Base-by-base conservation (phyloP, 108 stramenopile genomes). In the Epipyxis sp. region DNA sequence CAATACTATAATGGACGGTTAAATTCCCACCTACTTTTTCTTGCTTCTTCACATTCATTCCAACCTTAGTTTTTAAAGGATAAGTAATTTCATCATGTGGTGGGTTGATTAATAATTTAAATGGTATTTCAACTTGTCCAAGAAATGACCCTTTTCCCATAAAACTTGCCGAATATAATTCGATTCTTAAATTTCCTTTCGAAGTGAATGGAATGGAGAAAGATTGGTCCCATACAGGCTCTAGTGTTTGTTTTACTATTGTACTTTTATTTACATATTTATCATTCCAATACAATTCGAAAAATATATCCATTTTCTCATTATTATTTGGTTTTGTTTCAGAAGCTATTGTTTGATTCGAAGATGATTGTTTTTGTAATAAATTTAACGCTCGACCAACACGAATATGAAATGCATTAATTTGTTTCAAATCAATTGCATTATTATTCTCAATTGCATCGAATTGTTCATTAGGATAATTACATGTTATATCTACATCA, bases 141-240 rank as follows among this genome's bases (percentile, higher is more conserved):
- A 65, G 25, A 32, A 65, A 65, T 16, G 20, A 32, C 6, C 61
- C 61, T 37, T 32, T 3, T 16, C 61, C 30, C 3, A 65, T 16
- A 32, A 65, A 65, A 32, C 30, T 65, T 10, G 34, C 25, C 6
- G 20, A 16, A 32, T 65, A 65, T 16, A 65, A 16, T 6, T 65
- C 61, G 3, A 65, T 3, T 32, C 30, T 65, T 32, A 37, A 29
- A 20, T 50, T 50, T 50, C 46, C 46, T 13, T 6, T 50, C 6
- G 61, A 29, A 29, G 10, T 3, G 6, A 6, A 37, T 32, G 61
- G 61, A 32, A 65, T 65, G 25, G 27, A 6, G 34, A 65, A 10
- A 37, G 34, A 3, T 10, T 65, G 61, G 61, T 65, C 34, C 61
- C 61, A 65, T 16, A 65, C 61, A 6, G 61, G 61, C 3, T 29